Evolutionary conservation across 345 rosid species (phyloP), one percentile per base, ranked within the genome.

Genomic region (Chamaenerion angustifolium): DNA sequence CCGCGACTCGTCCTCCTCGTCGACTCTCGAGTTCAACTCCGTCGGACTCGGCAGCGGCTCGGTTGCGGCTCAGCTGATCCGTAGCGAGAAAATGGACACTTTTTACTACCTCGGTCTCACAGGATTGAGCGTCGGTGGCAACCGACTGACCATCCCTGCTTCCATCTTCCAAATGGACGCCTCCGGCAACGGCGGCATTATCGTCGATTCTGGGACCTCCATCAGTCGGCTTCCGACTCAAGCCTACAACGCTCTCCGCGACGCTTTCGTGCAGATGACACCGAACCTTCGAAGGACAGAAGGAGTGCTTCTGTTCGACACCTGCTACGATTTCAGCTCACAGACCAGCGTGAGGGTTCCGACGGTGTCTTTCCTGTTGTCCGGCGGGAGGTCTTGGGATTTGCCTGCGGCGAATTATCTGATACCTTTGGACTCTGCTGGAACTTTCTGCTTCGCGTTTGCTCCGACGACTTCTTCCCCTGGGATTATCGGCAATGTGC

Each of bases 401-500:
- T 42, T 54, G 52, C 96, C 95, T 19, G 89, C 98, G 16, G 66
- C 73, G 55, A 92, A 92, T 55, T 92, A 80, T 37, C 48, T 92
- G 59, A 74, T 84, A 11, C 98, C 96, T 0, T 67, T 92, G 0
- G 86, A 86, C 55, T 61, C 78, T 0, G 23, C 64, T 0, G 96
- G 96, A 4, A 83, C 92, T 1, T 92, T 68, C 56, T 92, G 98
- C 70, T 82, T 92, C 25, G 98, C 98, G 0, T 92, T 92, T 41
- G 98, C 96, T 1, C 96, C 94, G 23, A 86, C 98, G 71, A 16
- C 85, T 64, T 72, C 89, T 47, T 41, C 92, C 50, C 16, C 78
- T 78, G 80, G 95, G 0, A 92, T 92, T 47, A 83, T 92, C 16
- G 98, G 98, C 44, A 92, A 92, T 42, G 89, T 92, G 43, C 98